A percentile compares a stretch with the other conserved stretches of the same genome.
Evolutionary conservation across 2,329 filamentous ascomycete genomes (phyloP).

Genomic region (Aspergillus awamori): DNA sequence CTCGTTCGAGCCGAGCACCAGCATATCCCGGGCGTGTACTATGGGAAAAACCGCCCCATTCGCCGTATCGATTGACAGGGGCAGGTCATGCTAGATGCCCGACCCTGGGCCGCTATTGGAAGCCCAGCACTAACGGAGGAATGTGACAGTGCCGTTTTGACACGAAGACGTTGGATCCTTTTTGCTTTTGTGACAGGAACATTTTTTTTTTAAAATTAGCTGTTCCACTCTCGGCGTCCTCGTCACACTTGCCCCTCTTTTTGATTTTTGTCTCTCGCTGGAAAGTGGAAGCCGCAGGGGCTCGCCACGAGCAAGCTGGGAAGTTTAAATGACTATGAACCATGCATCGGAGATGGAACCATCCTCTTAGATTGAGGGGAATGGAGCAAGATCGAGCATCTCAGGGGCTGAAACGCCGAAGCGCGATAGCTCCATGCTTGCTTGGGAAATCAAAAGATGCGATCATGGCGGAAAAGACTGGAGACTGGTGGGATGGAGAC

Average conservation of each 20-base stretch:
- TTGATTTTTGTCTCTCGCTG: background rate
- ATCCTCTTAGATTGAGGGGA: background rate
- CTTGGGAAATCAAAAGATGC: background rate
- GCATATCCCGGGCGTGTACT: background rate
- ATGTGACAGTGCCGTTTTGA: background rate
- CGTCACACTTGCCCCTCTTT: background rate
- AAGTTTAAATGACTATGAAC: background rate
- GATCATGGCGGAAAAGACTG: background rate
- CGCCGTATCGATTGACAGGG: conserved; percentile 1
- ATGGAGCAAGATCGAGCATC: conserved; percentile 10
- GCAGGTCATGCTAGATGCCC: background rate
- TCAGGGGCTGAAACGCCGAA: conserved; percentile 17
- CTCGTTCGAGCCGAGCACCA: background rate
- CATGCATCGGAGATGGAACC: background rate
- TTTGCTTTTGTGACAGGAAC: background rate
- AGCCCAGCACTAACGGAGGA: background rate
- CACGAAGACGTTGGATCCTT: background rate
- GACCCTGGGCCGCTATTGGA: background rate
- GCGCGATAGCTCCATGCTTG: conserved; percentile 11
- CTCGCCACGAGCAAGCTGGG: no score
- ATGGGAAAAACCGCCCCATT: background rate
- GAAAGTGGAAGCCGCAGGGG: background rate
- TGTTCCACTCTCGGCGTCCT: background rate
- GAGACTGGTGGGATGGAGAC: no score
- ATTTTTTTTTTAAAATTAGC: background rate